Base-by-base conservation (phyloP, 1,139 yeast genomes). In the Blastobotrys illinoisensis region DNA sequence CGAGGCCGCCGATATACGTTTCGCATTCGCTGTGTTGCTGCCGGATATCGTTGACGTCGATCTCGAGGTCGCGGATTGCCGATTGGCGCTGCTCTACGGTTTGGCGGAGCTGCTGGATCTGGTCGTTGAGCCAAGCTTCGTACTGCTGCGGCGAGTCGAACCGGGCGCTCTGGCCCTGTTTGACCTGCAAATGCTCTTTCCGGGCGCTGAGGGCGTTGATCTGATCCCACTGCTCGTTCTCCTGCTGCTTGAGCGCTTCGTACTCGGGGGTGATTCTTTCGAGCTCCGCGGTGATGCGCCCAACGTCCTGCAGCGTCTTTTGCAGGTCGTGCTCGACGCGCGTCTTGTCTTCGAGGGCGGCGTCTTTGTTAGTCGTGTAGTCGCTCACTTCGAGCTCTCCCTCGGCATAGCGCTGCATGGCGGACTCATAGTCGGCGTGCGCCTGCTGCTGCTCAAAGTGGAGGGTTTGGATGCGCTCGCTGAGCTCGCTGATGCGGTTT, bases 131-230 rank as follows among this genome's bases (percentile, higher is more conserved):
- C 95, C 95, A 88, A 1, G 60, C 51, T 65, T 90, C 86, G 61
- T 97, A 79, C 58, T 87, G 85, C 3, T 71, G 66, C 58, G 79
- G 77, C 9, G 79, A 71, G 1, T 70, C 61, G 62, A 88, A 90
- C 60, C 81, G 79, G 46, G 83, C 78, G 60, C 81, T 81, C 54
- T 93, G 79, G 48, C 86, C 89, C 62, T 85, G 88, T 64, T 90
- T 91, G 11, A 89, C 76, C 54, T 86, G 80, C 9, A 91, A 70
- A 7, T 83, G 78, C 60, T 88, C 76, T 67, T 86, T 90, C 43
- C 74, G 76, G 1, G 82, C 74, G 52, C 77, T 77, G 46, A 82
- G 66, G 14, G 75, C 74, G 2, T 73, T 65, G 43, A 86, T 69
- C 49, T 74, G 67, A 1, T 67, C 61, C 57, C 79, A 79, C 13